Base-by-base conservation (phyloP, 352 stramenopile species). In the Phytophthora colocasiae region DNA sequence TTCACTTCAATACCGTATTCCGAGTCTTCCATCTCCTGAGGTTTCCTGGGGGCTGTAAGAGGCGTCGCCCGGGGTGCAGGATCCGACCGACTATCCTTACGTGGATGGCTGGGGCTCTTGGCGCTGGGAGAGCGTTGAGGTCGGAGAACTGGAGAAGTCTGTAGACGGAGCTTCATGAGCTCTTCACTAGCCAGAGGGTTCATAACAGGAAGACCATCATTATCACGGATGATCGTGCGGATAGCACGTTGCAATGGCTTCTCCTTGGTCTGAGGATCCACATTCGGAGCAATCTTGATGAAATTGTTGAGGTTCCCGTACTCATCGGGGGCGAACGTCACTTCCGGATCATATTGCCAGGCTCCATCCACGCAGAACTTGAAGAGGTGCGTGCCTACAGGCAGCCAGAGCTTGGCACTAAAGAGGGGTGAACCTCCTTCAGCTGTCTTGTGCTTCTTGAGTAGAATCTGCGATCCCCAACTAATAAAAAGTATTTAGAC, bases 221-320 rank as follows among this genome's bases (percentile, higher is more conserved):
- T 54, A 41, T 91, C 79, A 22, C 87, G 84, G 39, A 95, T 75
- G 60, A 95, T 95, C 22, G 87, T 95, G 51, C 63, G 71, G 39
- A 90, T 78, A 8, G 87, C 81, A 14, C 53, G 65, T 53, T 95
- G 84, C 24, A 92, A 26, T 0, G 62, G 41, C 53, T 89, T 90
- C 19, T 71, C 53, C 53, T 84, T 73, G n/a, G 69, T 73, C 50
- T 60, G 49, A 11, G 61, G 60, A 46, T 81, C 68, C 45, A 75
- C 66, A 0, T 65, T 44, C 1, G 59, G 57, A 8, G 49, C 38
- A 50, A 95, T 82, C 47, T 72, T 87, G 59, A 95, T 89, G 36
- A 95, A 93, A 60, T 95, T 95, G 63, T 95, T 95, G 48, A 95
- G 72, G 61, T 95, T 95, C n/a, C 87, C 87, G 58, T 93, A 95